A percentile compares a stretch with the other conserved stretches of the same genome.
phyloP scores from a whole-genome alignment of 139 green algal species.

The Edaphochlamys debaryana region DNA sequence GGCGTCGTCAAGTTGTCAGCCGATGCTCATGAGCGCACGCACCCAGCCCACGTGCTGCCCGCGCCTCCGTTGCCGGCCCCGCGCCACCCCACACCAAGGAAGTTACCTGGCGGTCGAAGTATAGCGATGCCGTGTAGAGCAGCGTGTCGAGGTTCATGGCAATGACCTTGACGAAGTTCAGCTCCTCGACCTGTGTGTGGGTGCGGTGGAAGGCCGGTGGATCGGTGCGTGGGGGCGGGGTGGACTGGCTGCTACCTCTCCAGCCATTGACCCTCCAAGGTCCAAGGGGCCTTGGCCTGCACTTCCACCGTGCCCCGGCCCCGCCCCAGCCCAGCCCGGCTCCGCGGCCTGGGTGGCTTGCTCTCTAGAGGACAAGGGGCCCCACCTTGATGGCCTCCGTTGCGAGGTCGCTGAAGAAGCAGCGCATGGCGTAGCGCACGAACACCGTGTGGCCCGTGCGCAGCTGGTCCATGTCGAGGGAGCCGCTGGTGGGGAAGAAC shows the following conservation, averaged over 20 bases:
- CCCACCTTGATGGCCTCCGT: constrained; percentile 63
- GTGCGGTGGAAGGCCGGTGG: background rate
- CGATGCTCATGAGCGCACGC: no score
- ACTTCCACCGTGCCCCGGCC: no score
- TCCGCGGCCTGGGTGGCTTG: no score
- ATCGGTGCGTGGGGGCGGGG: background rate
- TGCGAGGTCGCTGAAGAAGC: constrained; percentile 65
- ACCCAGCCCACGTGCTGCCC: no score
- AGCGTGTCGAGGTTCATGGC: constrained; percentile 51
- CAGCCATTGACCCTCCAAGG: no score
- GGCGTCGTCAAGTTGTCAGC: no score
- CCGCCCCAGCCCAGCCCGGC: no score
- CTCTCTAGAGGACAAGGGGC: no score
- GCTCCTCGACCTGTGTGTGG: constrained; percentile 7
- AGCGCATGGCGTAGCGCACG: constrained; percentile 61
- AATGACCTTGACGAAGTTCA: constrained; percentile 59
- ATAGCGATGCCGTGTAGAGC: constrained; percentile 53
- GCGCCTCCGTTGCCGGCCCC: no score
- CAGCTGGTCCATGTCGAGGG: constrained; percentile 42
- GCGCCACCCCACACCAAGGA: no score
- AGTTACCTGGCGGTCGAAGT: constrained; percentile 55
- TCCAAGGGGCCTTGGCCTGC: no score
- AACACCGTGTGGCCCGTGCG: constrained; percentile 58
- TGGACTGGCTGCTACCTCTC: no score
- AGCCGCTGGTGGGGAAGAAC: constrained; percentile 36